Percentiles rank a stretch among this genome's conserved stretches.
These are phyloP conservation scores for Podospora pseudocomata DNA, from an alignment of 495 filamentous ascomycete species.

Conservation along the genomic window DNA sequence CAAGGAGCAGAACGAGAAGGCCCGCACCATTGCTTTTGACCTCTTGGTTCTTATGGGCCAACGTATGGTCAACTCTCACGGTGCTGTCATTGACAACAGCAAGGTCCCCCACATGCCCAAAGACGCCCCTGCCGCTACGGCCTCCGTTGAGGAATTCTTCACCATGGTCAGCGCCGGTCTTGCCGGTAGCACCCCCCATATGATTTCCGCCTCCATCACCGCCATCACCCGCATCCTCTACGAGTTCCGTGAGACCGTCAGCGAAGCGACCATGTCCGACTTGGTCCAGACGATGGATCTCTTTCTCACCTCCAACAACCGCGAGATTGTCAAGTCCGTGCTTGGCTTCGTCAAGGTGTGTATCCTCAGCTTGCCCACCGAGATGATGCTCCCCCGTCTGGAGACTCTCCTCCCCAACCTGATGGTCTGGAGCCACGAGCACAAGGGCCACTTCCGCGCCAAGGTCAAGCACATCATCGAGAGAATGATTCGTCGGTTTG, in stretches of 20 bases:
- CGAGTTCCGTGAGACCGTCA: slow-evolving; percentile 68
- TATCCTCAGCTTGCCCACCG: slow-evolving; percentile 74
- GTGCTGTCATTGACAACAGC: slow-evolving; percentile 74
- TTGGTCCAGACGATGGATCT: slow-evolving; percentile 89
- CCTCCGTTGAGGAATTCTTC: slow-evolving; percentile 89
- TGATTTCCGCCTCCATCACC: slow-evolving; percentile 91
- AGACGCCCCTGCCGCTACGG: slow-evolving; percentile 69
- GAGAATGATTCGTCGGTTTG: slow-evolving; percentile 86
- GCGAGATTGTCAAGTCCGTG: slow-evolving; percentile 89
- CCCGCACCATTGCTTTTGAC: slow-evolving; percentile 82
- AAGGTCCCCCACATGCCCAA: slow-evolving; percentile 80
- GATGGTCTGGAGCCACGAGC: slow-evolving; percentile 95
- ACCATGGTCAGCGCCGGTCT: slow-evolving; percentile 97
- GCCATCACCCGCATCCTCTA: slow-evolving; percentile 88
- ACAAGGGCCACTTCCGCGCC: slow-evolving; percentile 89
- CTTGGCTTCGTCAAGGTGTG: slow-evolving; percentile 96
- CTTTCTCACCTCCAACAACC: slow-evolving; percentile 90
- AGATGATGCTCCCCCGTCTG: slow-evolving; percentile 70
- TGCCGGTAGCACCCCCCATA: slow-evolving; percentile 85
- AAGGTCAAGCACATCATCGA: slow-evolving; percentile 98
- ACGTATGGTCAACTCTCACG: slow-evolving; percentile 62
- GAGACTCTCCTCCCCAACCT: slow-evolving; percentile 75
- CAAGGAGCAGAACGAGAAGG: slow-evolving; percentile 96
- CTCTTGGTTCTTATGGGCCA: slow-evolving; percentile 84
- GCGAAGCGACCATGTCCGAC: slow-evolving; percentile 57